These are phyloP conservation scores for Bromus sterilis DNA, from an alignment of 176 grass and related monocot genomes.

Conservation along the genomic window DNA sequence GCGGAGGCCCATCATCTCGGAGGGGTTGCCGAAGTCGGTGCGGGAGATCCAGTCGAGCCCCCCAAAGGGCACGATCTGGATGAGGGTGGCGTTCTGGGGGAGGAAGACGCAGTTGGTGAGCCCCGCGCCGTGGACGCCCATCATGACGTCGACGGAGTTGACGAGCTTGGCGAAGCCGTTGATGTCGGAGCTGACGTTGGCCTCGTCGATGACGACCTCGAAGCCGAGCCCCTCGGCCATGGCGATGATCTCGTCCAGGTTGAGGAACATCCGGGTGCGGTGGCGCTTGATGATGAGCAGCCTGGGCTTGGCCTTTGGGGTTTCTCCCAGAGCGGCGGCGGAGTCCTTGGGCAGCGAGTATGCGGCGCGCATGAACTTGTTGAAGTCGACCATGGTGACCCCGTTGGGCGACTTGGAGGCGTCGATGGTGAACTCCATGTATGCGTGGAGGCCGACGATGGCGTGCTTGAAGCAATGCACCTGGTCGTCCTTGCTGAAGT, in stretches of 20 bases:
- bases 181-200: constrained; percentile 49
- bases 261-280: constrained; percentile 47
- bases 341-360: constrained; percentile 38
- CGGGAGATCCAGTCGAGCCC: constrained; percentile 43
- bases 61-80: constrained; percentile 60
- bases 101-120: constrained; percentile 66
- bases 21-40: constrained; percentile 31
- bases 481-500: constrained; percentile 56
- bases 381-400: constrained; percentile 52
- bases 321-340: constrained; percentile 10
- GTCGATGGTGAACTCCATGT: constrained; percentile 70
- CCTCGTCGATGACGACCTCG: constrained; percentile 60
- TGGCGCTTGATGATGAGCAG: constrained; percentile 61
- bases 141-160: constrained; percentile 70
- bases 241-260: constrained; percentile 42
- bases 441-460: constrained; percentile 49
- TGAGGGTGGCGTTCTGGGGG: constrained; percentile 50
- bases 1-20: constrained; percentile 38
- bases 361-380: constrained; percentile 45
- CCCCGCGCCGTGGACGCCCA: constrained; percentile 66
- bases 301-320: constrained; percentile 40
- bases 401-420: constrained; percentile 27
- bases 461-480: constrained; percentile 64
- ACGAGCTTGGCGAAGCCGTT: constrained; percentile 44
- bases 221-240: constrained; percentile 53